Evolutionary conservation across 805 yeast genomes (phyloP).

Genomic region (Starmerella ratchasimensis): DNA sequence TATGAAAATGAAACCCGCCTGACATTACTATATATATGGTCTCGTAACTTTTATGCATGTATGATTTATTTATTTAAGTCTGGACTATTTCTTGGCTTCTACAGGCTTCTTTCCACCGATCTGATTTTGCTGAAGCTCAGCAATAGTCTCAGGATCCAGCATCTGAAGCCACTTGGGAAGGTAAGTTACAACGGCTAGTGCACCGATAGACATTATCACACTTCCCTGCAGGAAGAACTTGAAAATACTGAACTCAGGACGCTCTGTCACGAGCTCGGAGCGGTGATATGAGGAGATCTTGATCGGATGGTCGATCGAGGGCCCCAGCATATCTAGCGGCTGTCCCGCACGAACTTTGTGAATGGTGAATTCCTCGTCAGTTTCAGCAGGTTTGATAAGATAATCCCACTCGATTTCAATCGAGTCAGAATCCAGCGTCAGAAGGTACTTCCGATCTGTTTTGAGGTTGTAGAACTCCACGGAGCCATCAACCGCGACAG

Average conservation of each 20-base stretch:
- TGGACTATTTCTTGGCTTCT: too few relatives aligned
- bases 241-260: conserved; percentile 23
- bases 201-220: conserved; percentile 25
- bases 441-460: conserved; percentile 10
- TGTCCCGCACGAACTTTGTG: conserved; percentile 23
- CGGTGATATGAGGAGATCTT: conserved; percentile 16
- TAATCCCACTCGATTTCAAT: conserved; percentile 9
- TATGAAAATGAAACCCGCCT: not conserved
- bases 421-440: conserved; percentile 15
- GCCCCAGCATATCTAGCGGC: conserved; percentile 22
- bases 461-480: conserved; percentile 11
- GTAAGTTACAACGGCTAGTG: conserved; percentile 25
- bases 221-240: conserved; percentile 27
- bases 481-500: conserved; percentile 12
- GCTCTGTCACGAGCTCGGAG: conserved; percentile 15
- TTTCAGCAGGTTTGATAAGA: conserved; percentile 10
- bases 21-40: too few relatives aligned
- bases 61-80: not conserved
- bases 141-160: conserved; percentile 27
- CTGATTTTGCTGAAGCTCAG: conserved; percentile 23
- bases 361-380: conserved; percentile 19
- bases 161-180: conserved; percentile 24
- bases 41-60: too few relatives aligned
- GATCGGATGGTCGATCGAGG: conserved; percentile 25
- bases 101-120: not conserved